Base-by-base conservation (phyloP, 148 eudicot genomes). In the Salicornia ramosissima region DNA sequence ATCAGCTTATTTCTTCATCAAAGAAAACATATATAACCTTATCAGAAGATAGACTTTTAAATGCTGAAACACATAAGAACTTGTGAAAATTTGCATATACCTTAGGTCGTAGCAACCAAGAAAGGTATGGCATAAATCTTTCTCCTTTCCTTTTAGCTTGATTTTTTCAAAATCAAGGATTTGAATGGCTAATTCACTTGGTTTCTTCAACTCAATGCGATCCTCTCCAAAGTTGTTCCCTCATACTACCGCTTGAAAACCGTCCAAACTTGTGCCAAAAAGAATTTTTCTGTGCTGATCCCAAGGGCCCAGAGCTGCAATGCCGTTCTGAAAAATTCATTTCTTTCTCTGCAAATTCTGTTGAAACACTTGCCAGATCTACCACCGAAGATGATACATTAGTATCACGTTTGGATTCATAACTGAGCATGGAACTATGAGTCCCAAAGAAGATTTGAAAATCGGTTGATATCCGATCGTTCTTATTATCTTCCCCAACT, bases 251-350 rank as follows among this genome's bases (percentile, higher is more conserved):
- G 69, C 82, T 58, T 2, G 89, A 82, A 67, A 85, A 72, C 4
- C 82, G 71, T 62, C 81, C 81, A 16, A 92, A 71, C 47, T 91
- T 70, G 72, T 82, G 81, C 96, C 96, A 89, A 61, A 87, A 87
- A 6, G 73, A 74, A 51, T 43, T 81, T 55, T 77, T 86, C 57
- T 67, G 66, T 33, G 80, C 84, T 81, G 77, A 64, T 67, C 68
- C 70, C 69, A 92, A 28, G 67, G 97, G 92, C 25, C 89, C 97
- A 29, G 96, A 92, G 64, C 82, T 86, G 73, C 55, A 87, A 10
- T 76, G 78, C 71, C 84, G 81, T 75, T 79, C 70, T 30, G 82
- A 82, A 55, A 77, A 77, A 18, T 67, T 80, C 43, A 67, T 73
- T 39, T 87, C 89, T 24, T 34, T 71, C 45, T 57, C 84, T 61